Evolutionary conservation across 371 early-diverging fungal genomes (phyloP).

Genomic region (Mortierella polycephala): DNA sequence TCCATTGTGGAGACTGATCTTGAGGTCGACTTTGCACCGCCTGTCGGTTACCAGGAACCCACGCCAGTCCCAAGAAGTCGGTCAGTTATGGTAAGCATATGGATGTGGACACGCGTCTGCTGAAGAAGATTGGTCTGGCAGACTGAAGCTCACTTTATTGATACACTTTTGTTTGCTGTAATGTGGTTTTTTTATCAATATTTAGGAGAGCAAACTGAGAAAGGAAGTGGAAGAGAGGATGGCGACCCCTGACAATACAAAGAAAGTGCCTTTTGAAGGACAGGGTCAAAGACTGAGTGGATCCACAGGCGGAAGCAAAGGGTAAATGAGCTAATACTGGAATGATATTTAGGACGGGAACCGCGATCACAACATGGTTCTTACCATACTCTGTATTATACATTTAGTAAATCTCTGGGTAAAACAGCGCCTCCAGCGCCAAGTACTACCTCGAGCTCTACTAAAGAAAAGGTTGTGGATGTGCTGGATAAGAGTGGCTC

Average conservation of each 20-base stretch:
- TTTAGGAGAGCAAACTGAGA: slow-evolving; percentile 61
- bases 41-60: slow-evolving; percentile 97
- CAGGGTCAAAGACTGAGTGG: slow-evolving; percentile 53
- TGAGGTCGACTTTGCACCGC: slow-evolving; percentile 98
- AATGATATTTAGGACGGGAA: neutral
- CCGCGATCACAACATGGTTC: neutral
- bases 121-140: neutral
- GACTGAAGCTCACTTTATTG: neutral
- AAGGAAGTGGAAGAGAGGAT: slow-evolving; percentile 59
- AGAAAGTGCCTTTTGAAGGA: slow-evolving; percentile 51
- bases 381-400: neutral
- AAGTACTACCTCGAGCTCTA: slow-evolving; percentile 4
- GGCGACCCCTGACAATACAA: slow-evolving; percentile 56
- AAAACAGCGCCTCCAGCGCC: slow-evolving; percentile 5
- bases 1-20: slow-evolving; percentile 99
- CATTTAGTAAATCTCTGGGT: slow-evolving; percentile 16
- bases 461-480: slow-evolving; percentile 42
- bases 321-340: neutral
- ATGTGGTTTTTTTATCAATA: slow-evolving; percentile 6
- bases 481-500: slow-evolving; percentile 53
- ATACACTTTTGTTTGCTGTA: too few relatives aligned
- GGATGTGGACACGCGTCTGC: neutral
- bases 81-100: slow-evolving; percentile 56
- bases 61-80: slow-evolving; percentile 55
- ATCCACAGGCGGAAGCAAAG: slow-evolving; percentile 13